Percentiles rank a stretch among this genome's conserved stretches.
phyloP scores from a whole-genome alignment of 306 rosid genomes.

The Gynostemma pentaphyllum region DNA sequence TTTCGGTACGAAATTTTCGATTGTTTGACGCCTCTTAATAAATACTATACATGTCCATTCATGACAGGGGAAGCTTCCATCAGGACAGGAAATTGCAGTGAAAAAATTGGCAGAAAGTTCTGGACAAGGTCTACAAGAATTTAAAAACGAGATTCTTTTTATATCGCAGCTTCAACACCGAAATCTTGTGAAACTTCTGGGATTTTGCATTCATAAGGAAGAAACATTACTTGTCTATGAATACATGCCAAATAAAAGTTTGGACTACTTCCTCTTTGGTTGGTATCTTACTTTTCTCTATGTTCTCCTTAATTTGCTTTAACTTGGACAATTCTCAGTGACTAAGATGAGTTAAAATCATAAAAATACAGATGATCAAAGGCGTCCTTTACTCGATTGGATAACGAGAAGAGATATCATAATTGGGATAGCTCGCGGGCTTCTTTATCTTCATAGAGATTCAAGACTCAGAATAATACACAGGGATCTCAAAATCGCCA shows the following conservation, averaged over 20 bases:
- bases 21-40: neutral
- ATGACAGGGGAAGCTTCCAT: conserved; percentile 13
- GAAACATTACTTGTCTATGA: conserved; percentile 36
- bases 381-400: conserved; percentile 24
- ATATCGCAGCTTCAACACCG: conserved; percentile 44
- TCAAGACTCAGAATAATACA: conserved; percentile 51
- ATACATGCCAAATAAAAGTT: conserved; percentile 35
- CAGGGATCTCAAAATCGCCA: conserved; percentile 29
- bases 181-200: conserved; percentile 35
- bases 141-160: conserved; percentile 33
- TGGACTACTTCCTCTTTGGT: conserved; percentile 31
- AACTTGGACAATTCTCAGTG: neutral
- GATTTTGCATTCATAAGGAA: conserved; percentile 29
- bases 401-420: conserved; percentile 27
- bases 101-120: conserved; percentile 30
- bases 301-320: neutral
- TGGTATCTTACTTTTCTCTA: neutral
- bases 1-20: no score
- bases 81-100: conserved; percentile 36
- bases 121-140: conserved; percentile 35
- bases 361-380: conserved; percentile 25
- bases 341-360: neutral
- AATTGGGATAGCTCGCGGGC: conserved; percentile 38
- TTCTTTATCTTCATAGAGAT: conserved; percentile 45
- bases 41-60: neutral